phyloP scores from a whole-genome alignment of 148 eudicot species.

The Pouteria glomerata region DNA sequence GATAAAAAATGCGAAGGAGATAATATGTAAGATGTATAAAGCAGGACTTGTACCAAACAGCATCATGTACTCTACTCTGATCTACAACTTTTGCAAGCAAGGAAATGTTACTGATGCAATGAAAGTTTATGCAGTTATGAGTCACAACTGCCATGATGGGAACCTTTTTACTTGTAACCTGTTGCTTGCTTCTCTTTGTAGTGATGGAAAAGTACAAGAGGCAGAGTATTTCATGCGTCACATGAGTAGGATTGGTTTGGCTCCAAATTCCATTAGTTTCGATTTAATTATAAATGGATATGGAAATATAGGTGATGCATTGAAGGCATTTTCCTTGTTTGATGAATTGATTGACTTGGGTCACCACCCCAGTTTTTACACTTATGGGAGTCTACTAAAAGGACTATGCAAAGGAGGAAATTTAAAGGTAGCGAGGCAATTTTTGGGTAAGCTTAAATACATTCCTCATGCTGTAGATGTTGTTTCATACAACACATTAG shows the following conservation, averaged over 20 bases:
- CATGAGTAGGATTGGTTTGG: slow-evolving; percentile 43
- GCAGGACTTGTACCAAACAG: slow-evolving; percentile 43
- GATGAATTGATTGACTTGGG: slow-evolving; percentile 61
- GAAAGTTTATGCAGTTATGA: slow-evolving; percentile 45
- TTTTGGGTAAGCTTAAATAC: slow-evolving; percentile 41
- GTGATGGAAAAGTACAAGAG: slow-evolving; percentile 38
- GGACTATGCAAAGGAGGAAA: slow-evolving; percentile 60
- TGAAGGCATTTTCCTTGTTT: slow-evolving; percentile 54
- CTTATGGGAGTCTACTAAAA: slow-evolving; percentile 69
- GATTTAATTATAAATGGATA: slow-evolving; percentile 57
- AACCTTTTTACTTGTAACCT: slow-evolving; percentile 47
- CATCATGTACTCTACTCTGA: slow-evolving; percentile 49
- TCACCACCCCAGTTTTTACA: slow-evolving; percentile 49
- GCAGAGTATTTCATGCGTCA: slow-evolving; percentile 65
- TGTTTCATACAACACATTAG: slow-evolving; percentile 54
- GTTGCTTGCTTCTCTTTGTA: slow-evolving; percentile 56
- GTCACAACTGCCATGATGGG: slow-evolving; percentile 26
- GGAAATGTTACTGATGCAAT: slow-evolving; percentile 49
- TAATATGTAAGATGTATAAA: slow-evolving; percentile 64
- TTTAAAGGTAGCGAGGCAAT: slow-evolving; percentile 45
- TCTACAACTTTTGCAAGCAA: slow-evolving; percentile 55
- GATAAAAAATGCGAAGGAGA: slow-evolving; percentile 45
- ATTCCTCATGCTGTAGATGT: slow-evolving; percentile 48
- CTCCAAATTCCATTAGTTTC: slow-evolving; percentile 56
- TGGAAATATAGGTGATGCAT: slow-evolving; percentile 42